Conservation (phyloP, 257 asterid species). For the Verbena officinalis region DNA sequence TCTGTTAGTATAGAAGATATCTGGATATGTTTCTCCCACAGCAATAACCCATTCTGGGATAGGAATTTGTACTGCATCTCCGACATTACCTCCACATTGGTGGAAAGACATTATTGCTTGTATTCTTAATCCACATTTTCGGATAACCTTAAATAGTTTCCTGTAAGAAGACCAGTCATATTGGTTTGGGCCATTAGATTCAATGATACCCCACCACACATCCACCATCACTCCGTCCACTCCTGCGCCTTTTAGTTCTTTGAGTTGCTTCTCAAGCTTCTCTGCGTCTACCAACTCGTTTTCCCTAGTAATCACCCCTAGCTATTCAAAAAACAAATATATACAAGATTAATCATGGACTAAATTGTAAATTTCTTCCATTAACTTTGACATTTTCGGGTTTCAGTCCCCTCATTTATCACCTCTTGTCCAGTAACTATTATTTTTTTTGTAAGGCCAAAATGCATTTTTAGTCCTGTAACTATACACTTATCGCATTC, state of each 20-base stretch:
- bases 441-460: too few species aligned
- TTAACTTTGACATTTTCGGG: too few species aligned
- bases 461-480: too few species aligned
- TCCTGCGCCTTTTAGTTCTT: constrained; percentile 52
- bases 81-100: constrained; percentile 87
- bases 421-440: too few species aligned
- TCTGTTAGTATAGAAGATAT: constrained; percentile 65
- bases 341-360: not conserved
- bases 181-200: constrained; percentile 56
- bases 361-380: too few species aligned
- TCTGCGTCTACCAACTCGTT: constrained; percentile 49
- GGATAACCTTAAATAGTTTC: constrained; percentile 54
- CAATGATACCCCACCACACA: constrained; percentile 91
- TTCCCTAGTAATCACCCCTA: constrained; percentile 58
- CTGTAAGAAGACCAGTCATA: constrained; percentile 77
- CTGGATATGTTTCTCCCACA: constrained; percentile 50
- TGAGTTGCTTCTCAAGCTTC: constrained; percentile 64
- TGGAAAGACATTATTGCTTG: constrained; percentile 93
- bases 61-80: constrained; percentile 67
- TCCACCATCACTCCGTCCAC: constrained; percentile 94
- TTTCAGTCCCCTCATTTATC: too few species aligned
- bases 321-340: constrained; percentile 32
- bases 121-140: constrained; percentile 54
- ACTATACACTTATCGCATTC: too few species aligned
- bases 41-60: constrained; percentile 71